Percentiles rank a stretch among this genome's conserved stretches.
Evolutionary conservation across 805 yeast species (phyloP).

Genomic region (Pichia membranifaciens): DNA sequence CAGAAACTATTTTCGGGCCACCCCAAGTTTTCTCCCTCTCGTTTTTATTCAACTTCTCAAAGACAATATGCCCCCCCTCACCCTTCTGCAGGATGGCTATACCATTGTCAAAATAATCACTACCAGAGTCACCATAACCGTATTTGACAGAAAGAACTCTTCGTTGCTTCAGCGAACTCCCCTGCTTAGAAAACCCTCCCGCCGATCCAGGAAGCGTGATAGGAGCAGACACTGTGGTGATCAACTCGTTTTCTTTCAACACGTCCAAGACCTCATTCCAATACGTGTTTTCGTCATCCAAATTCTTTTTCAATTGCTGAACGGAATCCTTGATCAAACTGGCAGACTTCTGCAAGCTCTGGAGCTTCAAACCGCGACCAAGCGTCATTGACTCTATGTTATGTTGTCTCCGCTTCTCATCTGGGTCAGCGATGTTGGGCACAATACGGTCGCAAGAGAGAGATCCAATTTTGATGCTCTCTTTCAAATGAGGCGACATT

Average conservation of each 20-base stretch:
- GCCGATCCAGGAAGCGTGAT: neutral
- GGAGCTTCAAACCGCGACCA: slow-evolving; percentile 81
- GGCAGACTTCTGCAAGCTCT: slow-evolving; percentile 56
- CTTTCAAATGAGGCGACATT: slow-evolving; percentile 77
- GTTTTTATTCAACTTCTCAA: slow-evolving; percentile 32
- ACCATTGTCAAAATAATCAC: slow-evolving; percentile 67
- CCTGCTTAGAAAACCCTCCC: neutral
- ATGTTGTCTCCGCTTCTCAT: slow-evolving; percentile 14
- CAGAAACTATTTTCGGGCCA: slow-evolving; percentile 45
- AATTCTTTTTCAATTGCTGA: slow-evolving; percentile 45
- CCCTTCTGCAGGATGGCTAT: slow-evolving; percentile 59
- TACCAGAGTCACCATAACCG: slow-evolving; percentile 90
- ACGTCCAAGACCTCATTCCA: slow-evolving; percentile 51
- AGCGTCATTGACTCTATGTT: slow-evolving; percentile 26
- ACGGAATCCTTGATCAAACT: slow-evolving; percentile 46
- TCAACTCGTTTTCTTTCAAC: slow-evolving; percentile 48
- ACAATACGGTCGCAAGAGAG: slow-evolving; percentile 45
- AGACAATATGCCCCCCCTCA: slow-evolving; percentile 38
- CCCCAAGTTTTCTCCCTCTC: slow-evolving; percentile 28
- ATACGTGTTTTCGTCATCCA: slow-evolving; percentile 55
- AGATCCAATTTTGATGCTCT: slow-evolving; percentile 71
- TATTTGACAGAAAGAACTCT: slow-evolving; percentile 59
- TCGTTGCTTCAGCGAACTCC: neutral
- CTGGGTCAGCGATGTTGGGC: slow-evolving; percentile 19
- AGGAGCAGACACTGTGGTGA: slow-evolving; percentile 46